These are phyloP conservation scores for Adenanthera pavonina DNA, from an alignment of 306 rosid genomes.

Conservation along the genomic window DNA sequence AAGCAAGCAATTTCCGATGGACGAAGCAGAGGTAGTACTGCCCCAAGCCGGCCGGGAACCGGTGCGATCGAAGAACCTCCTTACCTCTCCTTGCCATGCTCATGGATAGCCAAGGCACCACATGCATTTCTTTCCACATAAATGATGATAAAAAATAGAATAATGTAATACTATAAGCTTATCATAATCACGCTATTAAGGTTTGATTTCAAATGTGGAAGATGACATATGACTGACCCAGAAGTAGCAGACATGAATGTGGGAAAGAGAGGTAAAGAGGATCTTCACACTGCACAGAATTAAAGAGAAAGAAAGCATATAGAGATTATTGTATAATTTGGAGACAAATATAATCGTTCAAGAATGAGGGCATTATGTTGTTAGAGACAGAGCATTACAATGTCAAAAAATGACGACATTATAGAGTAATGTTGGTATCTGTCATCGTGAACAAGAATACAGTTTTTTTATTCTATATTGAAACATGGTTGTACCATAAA, in stretches of 20 bases:
- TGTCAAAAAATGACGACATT: not conserved
- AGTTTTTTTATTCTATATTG: no score
- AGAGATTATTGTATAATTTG: no score
- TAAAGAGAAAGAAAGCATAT: not conserved
- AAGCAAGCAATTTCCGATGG: no score
- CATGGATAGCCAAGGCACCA: not conserved
- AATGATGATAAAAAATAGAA: not conserved
- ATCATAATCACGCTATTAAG: not conserved
- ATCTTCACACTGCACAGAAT: not conserved
- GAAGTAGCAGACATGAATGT: not conserved
- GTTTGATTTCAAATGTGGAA: not conserved
- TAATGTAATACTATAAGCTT: not conserved
- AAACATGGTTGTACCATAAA: no score
- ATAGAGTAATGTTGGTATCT: not conserved
- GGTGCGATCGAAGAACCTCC: not conserved
- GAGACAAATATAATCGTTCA: no score
- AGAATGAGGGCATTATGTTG: not conserved
- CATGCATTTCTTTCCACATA: no score
- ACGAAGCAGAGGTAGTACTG: not conserved
- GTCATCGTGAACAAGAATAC: no score
- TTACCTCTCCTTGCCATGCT: not conserved
- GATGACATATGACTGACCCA: not conserved
- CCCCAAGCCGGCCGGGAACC: not conserved
- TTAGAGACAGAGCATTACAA: not conserved
- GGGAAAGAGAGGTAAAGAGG: slow-evolving; percentile 9